Evolutionary conservation across 768 basidiomycete species (phyloP).

Genomic region (Crepidotus variabilis): DNA sequence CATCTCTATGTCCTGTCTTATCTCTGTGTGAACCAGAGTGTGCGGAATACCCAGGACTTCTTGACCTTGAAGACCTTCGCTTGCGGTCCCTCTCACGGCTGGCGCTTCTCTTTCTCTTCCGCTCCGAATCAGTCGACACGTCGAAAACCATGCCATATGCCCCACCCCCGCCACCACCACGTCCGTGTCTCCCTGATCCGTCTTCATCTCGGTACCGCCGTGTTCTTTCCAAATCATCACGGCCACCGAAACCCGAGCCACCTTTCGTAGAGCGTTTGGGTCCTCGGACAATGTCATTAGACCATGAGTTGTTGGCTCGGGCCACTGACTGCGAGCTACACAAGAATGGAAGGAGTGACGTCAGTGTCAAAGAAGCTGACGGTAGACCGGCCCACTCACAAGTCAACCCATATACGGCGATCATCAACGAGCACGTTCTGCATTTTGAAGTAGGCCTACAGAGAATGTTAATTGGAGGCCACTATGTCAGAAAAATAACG

Average conservation of each 20-base stretch:
- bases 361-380: neutral
- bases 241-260: slow-evolving; percentile 56
- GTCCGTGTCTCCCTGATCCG: slow-evolving; percentile 9
- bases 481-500: slow-evolving; percentile 14
- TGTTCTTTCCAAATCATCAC: slow-evolving; percentile 72
- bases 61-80: slow-evolving; percentile 21
- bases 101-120: slow-evolving; percentile 47
- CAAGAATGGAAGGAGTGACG: slow-evolving; percentile 14
- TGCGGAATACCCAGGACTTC: slow-evolving; percentile 12
- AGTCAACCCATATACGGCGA: slow-evolving; percentile 98
- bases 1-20: slow-evolving; percentile 18
- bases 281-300: slow-evolving; percentile 65
- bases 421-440: slow-evolving; percentile 98
- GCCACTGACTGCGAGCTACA: slow-evolving; percentile 90
- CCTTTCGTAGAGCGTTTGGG: slow-evolving; percentile 31
- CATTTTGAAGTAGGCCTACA: slow-evolving; percentile 98
- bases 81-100: slow-evolving; percentile 41
- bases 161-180: slow-evolving; percentile 12
- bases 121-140: slow-evolving; percentile 40
- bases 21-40: slow-evolving; percentile 11
- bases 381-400: slow-evolving; percentile 49
- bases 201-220: slow-evolving; percentile 58
- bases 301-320: slow-evolving; percentile 77
- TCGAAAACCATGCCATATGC: slow-evolving; percentile 87
- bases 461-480: slow-evolving; percentile 6